phyloP scores from a whole-genome alignment of 2,329 filamentous ascomycete species.

The Ophiostoma sp. region DNA sequence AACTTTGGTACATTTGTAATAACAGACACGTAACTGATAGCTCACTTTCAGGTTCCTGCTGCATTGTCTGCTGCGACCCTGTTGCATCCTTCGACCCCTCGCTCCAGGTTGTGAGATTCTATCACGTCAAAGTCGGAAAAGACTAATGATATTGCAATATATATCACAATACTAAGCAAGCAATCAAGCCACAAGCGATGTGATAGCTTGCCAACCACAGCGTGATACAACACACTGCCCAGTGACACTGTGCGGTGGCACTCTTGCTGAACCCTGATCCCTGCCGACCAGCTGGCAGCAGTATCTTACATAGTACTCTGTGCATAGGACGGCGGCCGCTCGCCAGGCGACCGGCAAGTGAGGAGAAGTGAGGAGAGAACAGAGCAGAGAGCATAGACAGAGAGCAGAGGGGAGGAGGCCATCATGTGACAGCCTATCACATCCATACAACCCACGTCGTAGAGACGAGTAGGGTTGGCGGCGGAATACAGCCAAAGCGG shows the following conservation, averaged over 20 bases:
- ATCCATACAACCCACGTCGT: background rate
- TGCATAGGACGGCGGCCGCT: background rate
- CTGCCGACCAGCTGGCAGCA: constrained; percentile 8
- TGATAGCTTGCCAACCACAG: background rate
- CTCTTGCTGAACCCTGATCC: background rate
- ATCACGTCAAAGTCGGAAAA: background rate
- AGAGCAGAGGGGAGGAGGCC: background rate
- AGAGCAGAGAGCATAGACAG: too few relatives aligned
- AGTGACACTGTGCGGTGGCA: background rate
- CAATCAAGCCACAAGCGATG: background rate
- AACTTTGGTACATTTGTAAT: background rate
- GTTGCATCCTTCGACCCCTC: constrained; percentile 1
- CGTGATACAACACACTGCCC: background rate
- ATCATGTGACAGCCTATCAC: constrained; percentile 6
- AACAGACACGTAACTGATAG: background rate
- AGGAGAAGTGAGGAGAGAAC: background rate
- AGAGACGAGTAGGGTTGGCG: background rate
- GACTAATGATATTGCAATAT: background rate
- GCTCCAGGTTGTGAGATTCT: background rate
- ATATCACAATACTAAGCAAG: background rate
- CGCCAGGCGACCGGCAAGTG: background rate
- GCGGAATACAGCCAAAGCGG: background rate
- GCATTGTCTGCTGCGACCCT: constrained; percentile 1
- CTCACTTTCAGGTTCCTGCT: background rate
- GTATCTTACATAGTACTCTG: too few relatives aligned